Base-by-base conservation (phyloP, 1,284 basidiomycete species). In the Chondrostereum purpureum region DNA sequence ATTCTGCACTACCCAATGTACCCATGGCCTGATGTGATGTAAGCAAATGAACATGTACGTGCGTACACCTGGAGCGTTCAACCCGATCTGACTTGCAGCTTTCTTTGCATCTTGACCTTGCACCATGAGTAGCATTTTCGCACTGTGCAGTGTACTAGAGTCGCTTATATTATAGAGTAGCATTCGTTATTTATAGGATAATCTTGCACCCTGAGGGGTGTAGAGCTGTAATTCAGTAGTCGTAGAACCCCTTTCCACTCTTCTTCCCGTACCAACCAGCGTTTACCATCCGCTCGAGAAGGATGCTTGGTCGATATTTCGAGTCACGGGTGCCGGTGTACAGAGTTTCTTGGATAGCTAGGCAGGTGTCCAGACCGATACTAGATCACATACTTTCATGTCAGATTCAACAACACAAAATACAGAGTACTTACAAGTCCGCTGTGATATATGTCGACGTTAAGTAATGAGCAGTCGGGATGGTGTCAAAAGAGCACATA, bases 231-330 rank as follows among this genome's bases (percentile, higher is more conserved):
- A 5, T 20, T 39, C 37, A 49, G 50, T 88, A 85, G 49, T 92
- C 87, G 58, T 94, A 95, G 65, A 95, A 93, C 19, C 90, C 90
- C 61, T 84, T 88, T 2, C 89, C 87, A 49, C 77, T 87, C 73
- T 94, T 97, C 71, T 78, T 87, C n/a, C 94, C 94, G 46, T 86
- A 75, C 90, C 91, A 97, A 33, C 89, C 88, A 13, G 94, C 95
- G 61, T 97, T 91, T 6, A 98, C 94, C 94, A 97, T 97, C 24
- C 92, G 75, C 54, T 92, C 88, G 8, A 98, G 75, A 18, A 98
- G 72, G 17, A 94, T 77, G 43, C 88, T 86, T 0, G 94, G 93
- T n/a, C 94, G 79, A 65, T 97, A 98, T 65, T 98, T 97, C n/a
- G 88, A 88, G 66, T 98, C 94, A 0, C 88, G 81, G 10, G 91